Evolutionary conservation across 768 basidiomycete genomes (phyloP), one percentile per base, ranked within the genome.

Genomic region (Collybia sordida): DNA sequence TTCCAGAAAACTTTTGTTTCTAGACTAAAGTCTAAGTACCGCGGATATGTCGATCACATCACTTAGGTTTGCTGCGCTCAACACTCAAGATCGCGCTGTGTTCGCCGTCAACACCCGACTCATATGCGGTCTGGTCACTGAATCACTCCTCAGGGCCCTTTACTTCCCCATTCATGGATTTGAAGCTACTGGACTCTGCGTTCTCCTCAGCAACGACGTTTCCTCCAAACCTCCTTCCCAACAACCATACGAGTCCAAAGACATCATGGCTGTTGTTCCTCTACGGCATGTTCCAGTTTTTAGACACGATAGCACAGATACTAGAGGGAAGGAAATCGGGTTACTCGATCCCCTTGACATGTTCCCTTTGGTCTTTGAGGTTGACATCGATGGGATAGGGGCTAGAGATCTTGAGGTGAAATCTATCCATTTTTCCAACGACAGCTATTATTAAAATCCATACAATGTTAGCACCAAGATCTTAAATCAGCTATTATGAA

Each of bases 321-420:
- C 53, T 11, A 59, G 62, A 41, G 66, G 63, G n/a, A 64, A 55
- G 23, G 71, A 71, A 52, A 78, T 82, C 19, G 73, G 73, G 4
- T 65, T 82, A 8, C 64, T 83, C 19, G 80, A 83, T 62, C 81
- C 80, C 24, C 60, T 78, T 39, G 81, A 83, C 59, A 80, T 82
- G 77, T 45, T 72, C 49, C 73, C 78, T 2, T 42, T 72, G 17
- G 67, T 78, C 31, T 71, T 76, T 48, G 69, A 71, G 50, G 42
- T 57, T 48, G 49, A 53, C 36, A 6, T 31, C 22, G 46, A 49
- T 21, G 47, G n/a, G 19, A 43, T n/a, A 28, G 18, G 12, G 17
- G 28, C 37, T 23, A 18, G n/a, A 22, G 47, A 42, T 12, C 41
- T 23, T 9, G 50, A 59, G 58, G 60, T 61, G 40, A 14, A 3